These are phyloP conservation scores for Globisporangium iwayamae DNA, from an alignment of 352 stramenopile species.

Conservation along the genomic window DNA sequence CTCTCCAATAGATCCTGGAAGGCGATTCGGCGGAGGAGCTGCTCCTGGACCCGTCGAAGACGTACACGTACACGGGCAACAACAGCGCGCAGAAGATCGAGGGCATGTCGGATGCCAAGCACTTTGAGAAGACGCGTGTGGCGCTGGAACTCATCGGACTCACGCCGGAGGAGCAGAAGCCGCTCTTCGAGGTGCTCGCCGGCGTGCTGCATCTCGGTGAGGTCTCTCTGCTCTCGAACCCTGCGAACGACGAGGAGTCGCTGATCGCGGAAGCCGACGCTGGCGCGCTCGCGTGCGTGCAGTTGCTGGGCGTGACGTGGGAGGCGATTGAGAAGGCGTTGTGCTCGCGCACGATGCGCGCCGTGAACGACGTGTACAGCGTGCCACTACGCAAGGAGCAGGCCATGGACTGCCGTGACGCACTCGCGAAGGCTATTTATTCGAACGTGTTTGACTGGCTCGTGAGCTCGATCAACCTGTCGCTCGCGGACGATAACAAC, in stretches of 20 bases:
- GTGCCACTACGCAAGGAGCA: conserved; percentile 56
- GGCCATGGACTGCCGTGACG: conserved; percentile 82
- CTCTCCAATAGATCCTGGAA: conserved; percentile 35
- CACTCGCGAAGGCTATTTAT: conserved; percentile 93
- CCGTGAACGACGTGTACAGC: conserved; percentile 49
- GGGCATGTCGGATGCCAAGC: conserved; percentile 64
- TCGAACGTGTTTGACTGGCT: conserved; percentile 92
- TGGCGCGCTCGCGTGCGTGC: conserved; percentile 46
- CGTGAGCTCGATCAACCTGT: conserved; percentile 90
- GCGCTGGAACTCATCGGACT: conserved; percentile 84
- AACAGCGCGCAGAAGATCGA: conserved; percentile 69
- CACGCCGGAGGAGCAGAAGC: conserved; percentile 73
- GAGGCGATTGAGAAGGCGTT: conserved; percentile 90
- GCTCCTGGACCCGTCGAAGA: conserved; percentile 41
- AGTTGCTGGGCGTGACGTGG: conserved; percentile 88
- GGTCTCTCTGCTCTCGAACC: conserved; percentile 74
- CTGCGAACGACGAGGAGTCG: conserved; percentile 76
- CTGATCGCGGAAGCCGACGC: conserved; percentile 46
- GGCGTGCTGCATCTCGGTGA: conserved; percentile 96
- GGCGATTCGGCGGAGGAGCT: conserved; percentile 45
- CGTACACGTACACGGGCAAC: conserved; percentile 67
- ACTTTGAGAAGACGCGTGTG: conserved; percentile 80
- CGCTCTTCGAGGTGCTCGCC: conserved; percentile 90
- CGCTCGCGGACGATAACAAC: conserved; percentile 69
- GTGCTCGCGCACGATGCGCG: conserved; percentile 86